Conservation (phyloP, 768 basidiomycete genomes). For the Coprinopsis cinerea region DNA sequence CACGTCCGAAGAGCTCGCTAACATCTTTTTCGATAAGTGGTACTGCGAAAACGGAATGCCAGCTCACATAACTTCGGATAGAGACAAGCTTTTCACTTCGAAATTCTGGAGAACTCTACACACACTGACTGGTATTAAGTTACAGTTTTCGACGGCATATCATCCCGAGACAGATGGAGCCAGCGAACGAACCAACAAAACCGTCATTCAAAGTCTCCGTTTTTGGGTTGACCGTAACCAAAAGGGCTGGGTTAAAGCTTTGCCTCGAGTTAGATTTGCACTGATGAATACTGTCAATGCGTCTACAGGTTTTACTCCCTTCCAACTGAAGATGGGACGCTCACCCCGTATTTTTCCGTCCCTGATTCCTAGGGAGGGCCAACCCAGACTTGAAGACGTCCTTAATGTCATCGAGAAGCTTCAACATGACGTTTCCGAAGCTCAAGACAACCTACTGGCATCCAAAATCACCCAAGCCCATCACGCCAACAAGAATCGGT, state of each 20-base stretch:
- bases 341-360: slow-evolving; percentile 21
- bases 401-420: slow-evolving; percentile 15
- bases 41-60: slow-evolving; percentile 29
- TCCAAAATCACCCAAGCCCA: slow-evolving; percentile 7
- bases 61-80: slow-evolving; percentile 23
- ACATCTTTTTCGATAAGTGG: slow-evolving; percentile 19
- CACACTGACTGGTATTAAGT: slow-evolving; percentile 21
- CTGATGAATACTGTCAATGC: slow-evolving; percentile 29
- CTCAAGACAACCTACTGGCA: slow-evolving; percentile 20
- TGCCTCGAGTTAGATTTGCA: slow-evolving; percentile 25
- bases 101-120: slow-evolving; percentile 27
- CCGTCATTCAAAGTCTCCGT: slow-evolving; percentile 23
- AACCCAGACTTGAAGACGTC: slow-evolving; percentile 4
- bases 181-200: slow-evolving; percentile 30
- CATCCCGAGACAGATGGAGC: slow-evolving; percentile 35
- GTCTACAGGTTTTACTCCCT: slow-evolving; percentile 27
- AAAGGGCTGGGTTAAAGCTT: too few relatives aligned
- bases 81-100: slow-evolving; percentile 20
- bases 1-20: slow-evolving; percentile 5
- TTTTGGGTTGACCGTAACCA: slow-evolving; percentile 24
- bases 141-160: slow-evolving; percentile 29
- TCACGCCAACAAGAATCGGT: background rate
- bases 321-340: slow-evolving; percentile 21
- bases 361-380: slow-evolving; percentile 13
- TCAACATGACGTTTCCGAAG: slow-evolving; percentile 16